These are phyloP conservation scores for Boletus pseudopeckii DNA, from an alignment of 768 basidiomycete species.

Conservation along the genomic window DNA sequence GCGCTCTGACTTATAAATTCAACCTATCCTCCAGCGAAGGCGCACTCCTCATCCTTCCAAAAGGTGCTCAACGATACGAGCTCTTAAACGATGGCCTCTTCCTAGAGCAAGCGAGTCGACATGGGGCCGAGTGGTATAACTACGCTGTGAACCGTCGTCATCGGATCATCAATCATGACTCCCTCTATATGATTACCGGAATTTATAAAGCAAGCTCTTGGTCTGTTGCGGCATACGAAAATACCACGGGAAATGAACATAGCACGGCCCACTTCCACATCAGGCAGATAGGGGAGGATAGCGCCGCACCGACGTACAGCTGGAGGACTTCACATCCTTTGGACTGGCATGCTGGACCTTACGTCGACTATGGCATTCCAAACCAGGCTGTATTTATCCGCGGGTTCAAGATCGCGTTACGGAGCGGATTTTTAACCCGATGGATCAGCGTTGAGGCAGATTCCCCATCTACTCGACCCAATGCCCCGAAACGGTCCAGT, in stretches of 20 bases:
- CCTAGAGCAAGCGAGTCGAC: neutral
- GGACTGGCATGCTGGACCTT: neutral
- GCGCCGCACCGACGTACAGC: neutral
- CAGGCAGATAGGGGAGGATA: neutral
- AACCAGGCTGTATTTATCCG: constrained; percentile 22
- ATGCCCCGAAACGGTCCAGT: neutral
- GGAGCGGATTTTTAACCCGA: neutral
- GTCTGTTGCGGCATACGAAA: constrained; percentile 22
- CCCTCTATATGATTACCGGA: neutral
- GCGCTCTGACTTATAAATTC: neutral
- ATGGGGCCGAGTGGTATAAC: neutral
- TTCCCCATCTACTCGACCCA: neutral
- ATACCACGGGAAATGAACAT: too few species aligned
- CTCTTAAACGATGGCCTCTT: neutral
- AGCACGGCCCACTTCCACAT: neutral
- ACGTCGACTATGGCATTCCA: neutral
- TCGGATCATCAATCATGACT: neutral
- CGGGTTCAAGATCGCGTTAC: constrained; percentile 13
- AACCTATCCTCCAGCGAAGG: neutral
- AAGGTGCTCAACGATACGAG: neutral
- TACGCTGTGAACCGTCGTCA: neutral
- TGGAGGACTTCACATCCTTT: neutral
- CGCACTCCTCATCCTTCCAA: neutral
- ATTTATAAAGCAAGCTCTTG: constrained; percentile 11
- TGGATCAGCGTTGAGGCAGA: neutral